Base-by-base conservation (phyloP, 768 basidiomycete genomes). In the Amanita subjunquillea region DNA sequence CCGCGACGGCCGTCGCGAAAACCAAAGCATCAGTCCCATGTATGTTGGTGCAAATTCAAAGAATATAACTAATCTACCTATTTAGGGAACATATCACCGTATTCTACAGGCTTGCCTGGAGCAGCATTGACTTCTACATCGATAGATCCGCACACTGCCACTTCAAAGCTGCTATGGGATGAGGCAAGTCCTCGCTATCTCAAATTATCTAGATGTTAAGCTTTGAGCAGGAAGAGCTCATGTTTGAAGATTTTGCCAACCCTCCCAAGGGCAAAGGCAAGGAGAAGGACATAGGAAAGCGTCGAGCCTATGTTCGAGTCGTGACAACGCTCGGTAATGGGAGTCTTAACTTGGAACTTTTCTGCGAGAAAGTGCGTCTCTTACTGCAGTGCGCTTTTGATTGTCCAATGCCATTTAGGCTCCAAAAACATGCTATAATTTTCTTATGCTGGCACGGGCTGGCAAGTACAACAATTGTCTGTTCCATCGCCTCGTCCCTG, bases 351-450 rank as follows among this genome's bases (percentile, higher is more conserved):
- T 58, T 91, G 23, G 89, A 93, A 64, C 69, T 94, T 6, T 92
- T 80, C 60, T 93, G 91, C 62, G 92, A 94, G 67, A 91, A 91
- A 72, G 91, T 86, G 22, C 23, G 63, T 51, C 36, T n/a, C 5
- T 34, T 41, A 22, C 34, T 30, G 3, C 22, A 29, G 15, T 48
- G 13, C 4, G 37, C 15, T 15, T 1, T 25, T 41, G 30, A 49
- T 46, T 34, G 45, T 53, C 27, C 37, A 49, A 47, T 20, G 6
- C 27, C 37, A 34, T 36, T 20, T 38, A 93, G 90, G 96, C 95
- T 8, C 96, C 96, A 0, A 94, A 96, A 69, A 97, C 96, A 1
- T 97, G 94, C 60, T 99, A 99, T 67, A 99, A 99, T 65, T 99
- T 97, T 67, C 69, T 99, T 27, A 90, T 90, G 85, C 79, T 99